Percentiles rank a stretch among this genome's conserved stretches.
Evolutionary conservation across 805 yeast species (phyloP).

Genomic region (Saccharomyces mikatae): DNA sequence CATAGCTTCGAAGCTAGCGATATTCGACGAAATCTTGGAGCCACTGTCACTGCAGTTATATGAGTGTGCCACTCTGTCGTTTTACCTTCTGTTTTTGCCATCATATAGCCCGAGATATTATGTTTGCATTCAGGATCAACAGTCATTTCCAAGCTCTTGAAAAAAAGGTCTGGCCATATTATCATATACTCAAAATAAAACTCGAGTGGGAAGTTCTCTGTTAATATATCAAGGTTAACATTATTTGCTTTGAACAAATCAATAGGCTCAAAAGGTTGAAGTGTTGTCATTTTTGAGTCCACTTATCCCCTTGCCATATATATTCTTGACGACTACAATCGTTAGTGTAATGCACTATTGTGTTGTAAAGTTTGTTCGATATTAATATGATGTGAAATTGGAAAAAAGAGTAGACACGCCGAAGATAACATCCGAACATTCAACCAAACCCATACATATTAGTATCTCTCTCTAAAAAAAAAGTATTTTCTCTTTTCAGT

Average conservation of each 20-base stretch:
- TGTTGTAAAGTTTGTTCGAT: not conserved
- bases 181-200: slow-evolving; percentile 79
- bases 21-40: slow-evolving; percentile 70
- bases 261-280: slow-evolving; percentile 79
- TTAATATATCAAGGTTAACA: slow-evolving; percentile 78
- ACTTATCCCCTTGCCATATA: not conserved
- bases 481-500: not conserved
- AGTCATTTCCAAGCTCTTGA: slow-evolving; percentile 53
- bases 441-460: not conserved
- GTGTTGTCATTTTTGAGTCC: slow-evolving; percentile 59
- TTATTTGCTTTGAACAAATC: slow-evolving; percentile 68
- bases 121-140: slow-evolving; percentile 23
- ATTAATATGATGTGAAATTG: not conserved
- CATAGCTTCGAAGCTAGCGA: slow-evolving; percentile 82
- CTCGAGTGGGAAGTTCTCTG: slow-evolving; percentile 81
- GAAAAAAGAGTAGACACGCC: not conserved
- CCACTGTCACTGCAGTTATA: slow-evolving; percentile 90
- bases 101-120: slow-evolving; percentile 63
- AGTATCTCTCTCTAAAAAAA: not conserved
- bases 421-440: not conserved
- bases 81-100: slow-evolving; percentile 93
- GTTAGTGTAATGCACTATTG: not conserved
- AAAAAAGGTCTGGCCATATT: slow-evolving; percentile 84
- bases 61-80: slow-evolving; percentile 90
- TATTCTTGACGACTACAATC: not conserved